Evolutionary conservation across 331 rosid genomes (phyloP), one percentile per base, ranked within the genome.

Genomic region (Quercus tomentella): DNA sequence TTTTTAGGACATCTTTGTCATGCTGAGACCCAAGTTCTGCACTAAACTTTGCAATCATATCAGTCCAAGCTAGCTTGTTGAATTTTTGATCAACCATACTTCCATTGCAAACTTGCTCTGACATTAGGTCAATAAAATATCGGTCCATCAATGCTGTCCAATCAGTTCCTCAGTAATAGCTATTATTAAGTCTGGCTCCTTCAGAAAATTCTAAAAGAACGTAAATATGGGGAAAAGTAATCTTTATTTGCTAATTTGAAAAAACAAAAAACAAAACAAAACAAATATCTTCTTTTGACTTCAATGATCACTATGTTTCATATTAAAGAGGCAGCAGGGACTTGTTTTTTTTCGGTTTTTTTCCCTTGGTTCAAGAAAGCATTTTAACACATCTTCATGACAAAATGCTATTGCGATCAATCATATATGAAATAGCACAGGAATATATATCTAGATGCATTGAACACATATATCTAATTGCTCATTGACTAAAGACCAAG

Each of bases 121-220:
- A 84, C 89, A 89, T 82, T 80, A 89, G 79, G 82, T 89, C 88
- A 74, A 89, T 76, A 73, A 87, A 87, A 81, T 70, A 82, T 61
- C 89, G 86, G 57, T 89, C 91, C 83, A 76, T 80, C n/a, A 25
- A 74, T 2, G 89, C 88, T 25, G 84, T 87, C 93, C 91, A 89
- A 76, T 85, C 85, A 75, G 83, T 73, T 82, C 76, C 74, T 86
- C 75, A 1, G 69, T 74, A 77, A 78, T 56, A 70, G 58, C 72
- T 58, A 74, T 84, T 80, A 75, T 58, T 77, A 58, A 72, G 41
- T 71, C 61, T 82, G 56, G 31, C 30, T 54, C 86, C 91, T 89
- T 79, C 74, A 82, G 51, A 81, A 79, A 28, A 72, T 25, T 69
- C 30, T 22, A 37, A 43, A 61, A 79, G 15, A 75, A 56, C 17